These are phyloP conservation scores for Leptomonas seymouri DNA, from an alignment of 208 protist species.

Conservation along the genomic window DNA sequence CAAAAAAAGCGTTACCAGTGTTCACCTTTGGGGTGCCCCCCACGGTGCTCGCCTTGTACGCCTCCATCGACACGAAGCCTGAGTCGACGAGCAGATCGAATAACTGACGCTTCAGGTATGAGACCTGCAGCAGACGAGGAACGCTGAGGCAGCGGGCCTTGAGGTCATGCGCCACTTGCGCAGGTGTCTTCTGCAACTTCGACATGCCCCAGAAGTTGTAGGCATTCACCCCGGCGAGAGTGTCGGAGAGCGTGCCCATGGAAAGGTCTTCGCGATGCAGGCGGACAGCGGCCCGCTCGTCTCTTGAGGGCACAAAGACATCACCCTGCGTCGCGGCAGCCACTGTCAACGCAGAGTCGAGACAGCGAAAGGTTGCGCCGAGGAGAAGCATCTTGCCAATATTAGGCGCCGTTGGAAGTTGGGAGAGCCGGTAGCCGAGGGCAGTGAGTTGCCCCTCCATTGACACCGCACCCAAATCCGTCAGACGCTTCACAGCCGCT, in stretches of 20 bases:
- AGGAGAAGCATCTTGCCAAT: slow-evolving; percentile 94
- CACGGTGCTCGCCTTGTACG: background rate
- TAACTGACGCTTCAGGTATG: slow-evolving; percentile 79
- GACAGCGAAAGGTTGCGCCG: slow-evolving; percentile 88
- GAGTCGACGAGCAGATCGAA: slow-evolving; percentile 56
- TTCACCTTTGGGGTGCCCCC: background rate
- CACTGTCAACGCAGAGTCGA: slow-evolving; percentile 95
- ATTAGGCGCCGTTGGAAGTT: slow-evolving; percentile 74
- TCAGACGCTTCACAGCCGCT: slow-evolving; percentile 66
- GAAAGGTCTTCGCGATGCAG: slow-evolving; percentile 82
- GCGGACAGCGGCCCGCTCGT: slow-evolving; percentile 56
- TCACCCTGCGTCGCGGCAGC: slow-evolving; percentile 69
- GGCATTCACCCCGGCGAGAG: slow-evolving; percentile 83
- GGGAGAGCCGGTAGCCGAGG: slow-evolving; percentile 80
- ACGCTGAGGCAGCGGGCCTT: slow-evolving; percentile 67
- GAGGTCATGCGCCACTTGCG: slow-evolving; percentile 44
- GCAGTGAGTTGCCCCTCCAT: slow-evolving; percentile 81
- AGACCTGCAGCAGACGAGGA: slow-evolving; percentile 53
- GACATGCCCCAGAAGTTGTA: slow-evolving; percentile 90
- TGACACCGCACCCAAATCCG: slow-evolving; percentile 82
- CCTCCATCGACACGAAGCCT: slow-evolving; percentile 44
- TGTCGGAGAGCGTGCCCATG: slow-evolving; percentile 77
- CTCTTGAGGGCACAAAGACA: slow-evolving; percentile 64
- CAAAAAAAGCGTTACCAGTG: slow-evolving; percentile 51
- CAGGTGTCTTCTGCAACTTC: slow-evolving; percentile 39